Base-by-base conservation (phyloP, 345 rosid species). In the Citrus unshiu region DNA sequence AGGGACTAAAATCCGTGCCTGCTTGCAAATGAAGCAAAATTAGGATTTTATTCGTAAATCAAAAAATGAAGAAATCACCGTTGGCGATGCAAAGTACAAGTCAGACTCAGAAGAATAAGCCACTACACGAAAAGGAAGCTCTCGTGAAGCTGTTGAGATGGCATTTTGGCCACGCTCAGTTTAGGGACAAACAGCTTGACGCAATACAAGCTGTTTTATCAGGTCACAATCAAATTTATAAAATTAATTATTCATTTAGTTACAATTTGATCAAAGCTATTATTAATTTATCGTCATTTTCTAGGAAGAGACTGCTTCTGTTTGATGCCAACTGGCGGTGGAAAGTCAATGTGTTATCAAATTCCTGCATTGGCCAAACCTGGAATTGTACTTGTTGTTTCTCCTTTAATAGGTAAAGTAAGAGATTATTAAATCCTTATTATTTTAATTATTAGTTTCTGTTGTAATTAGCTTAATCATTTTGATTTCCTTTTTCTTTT, bases 291-390 rank as follows among this genome's bases (percentile, higher is more conserved):
- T 43, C 2, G 22, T 73, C 22, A 29, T 37, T 6, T 67, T 54
- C 40, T 73, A 92, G 96, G 96, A 68, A 89, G 93, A 77, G 99
- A 96, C 84, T 96, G 98, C 79, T 92, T 96, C 84, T 96, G 98
- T 74, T 84, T 96, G 70, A 94, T 96, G 99, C 99, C 99, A 9
- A 96, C 97, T 16, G 97, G 99, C 57, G 97, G 98, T 81, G 99
- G 99, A 66, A 96, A 96, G 85, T 96, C 98, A 10, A 90, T 94
- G 88, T 96, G 99, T 84, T 96, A 92, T 81, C 99, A 96, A 79
- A 91, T 96, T 80, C 97, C 98, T 78, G 98, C 99, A 18, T 56
- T 95, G 69, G 93, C 97, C n/a, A 92, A 85, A 80, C 83, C 87
- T 16, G 97, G 99, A 80, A 90, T 95, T 77, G 98, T 91, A 57